These are phyloP conservation scores for Aquilaria malaccensis DNA, from an alignment of 345 rosid genomes.

Conservation along the genomic window DNA sequence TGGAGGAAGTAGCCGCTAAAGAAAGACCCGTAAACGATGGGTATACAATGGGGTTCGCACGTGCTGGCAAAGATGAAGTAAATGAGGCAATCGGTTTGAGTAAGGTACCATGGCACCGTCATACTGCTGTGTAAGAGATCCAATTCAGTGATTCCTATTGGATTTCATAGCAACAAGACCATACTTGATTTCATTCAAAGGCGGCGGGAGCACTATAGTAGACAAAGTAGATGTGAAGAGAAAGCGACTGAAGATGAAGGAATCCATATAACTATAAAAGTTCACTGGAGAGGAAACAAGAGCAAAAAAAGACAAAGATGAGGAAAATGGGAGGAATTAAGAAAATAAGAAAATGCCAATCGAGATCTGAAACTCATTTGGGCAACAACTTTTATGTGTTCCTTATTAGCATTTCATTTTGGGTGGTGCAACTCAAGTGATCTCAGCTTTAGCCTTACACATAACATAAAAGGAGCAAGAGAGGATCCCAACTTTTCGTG, in stretches of 20 bases:
- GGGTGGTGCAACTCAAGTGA: background rate
- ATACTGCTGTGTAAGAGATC: too few relatives aligned
- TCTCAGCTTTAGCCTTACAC: conserved; percentile 4
- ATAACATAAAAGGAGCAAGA: background rate
- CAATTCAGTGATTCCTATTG: conserved; percentile 13
- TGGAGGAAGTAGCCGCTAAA: too few relatives aligned
- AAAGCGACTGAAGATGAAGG: conserved; percentile 20
- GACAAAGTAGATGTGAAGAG: conserved; percentile 11
- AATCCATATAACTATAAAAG: conserved; percentile 19
- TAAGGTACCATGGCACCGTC: too few relatives aligned
- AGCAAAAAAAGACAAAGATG: conserved; percentile 20
- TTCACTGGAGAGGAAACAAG: conserved; percentile 10
- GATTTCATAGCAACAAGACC: conserved; percentile 8
- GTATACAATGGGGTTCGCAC: too few relatives aligned
- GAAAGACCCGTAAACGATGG: too few relatives aligned
- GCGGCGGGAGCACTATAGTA: background rate
- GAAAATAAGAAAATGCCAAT: conserved; percentile 34
- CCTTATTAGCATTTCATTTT: background rate
- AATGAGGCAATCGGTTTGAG: too few relatives aligned
- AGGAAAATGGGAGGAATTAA: conserved; percentile 23
- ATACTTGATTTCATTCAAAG: background rate
- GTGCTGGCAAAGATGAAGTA: too few relatives aligned
- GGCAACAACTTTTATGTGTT: conserved; percentile 8
- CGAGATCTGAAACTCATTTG: conserved; percentile 33
- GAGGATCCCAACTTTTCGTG: too few relatives aligned